A percentile compares a stretch with the other conserved stretches of the same genome.
Evolutionary conservation across 2,329 filamentous ascomycete genomes (phyloP).

Genomic region (Penicillium expansum): DNA sequence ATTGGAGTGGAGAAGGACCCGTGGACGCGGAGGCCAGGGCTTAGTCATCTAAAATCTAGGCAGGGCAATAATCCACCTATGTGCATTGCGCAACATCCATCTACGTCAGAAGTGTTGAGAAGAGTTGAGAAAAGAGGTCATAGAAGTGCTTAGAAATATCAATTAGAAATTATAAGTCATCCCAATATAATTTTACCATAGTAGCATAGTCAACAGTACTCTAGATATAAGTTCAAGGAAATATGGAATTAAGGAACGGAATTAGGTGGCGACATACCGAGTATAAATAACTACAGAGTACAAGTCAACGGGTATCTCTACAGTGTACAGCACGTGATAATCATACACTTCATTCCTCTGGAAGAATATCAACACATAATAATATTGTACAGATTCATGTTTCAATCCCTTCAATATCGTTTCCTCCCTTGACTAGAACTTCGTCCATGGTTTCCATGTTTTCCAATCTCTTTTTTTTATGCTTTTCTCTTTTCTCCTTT

Average conservation of each 20-base stretch:
- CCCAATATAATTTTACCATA: neutral
- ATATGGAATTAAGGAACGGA: neutral
- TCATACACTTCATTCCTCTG: neutral
- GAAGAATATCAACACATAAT: neutral
- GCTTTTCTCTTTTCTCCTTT: neutral
- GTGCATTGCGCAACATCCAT: neutral
- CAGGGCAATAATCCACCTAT: neutral
- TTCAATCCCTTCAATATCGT: neutral
- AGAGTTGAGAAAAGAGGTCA: neutral
- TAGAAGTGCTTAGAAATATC: neutral
- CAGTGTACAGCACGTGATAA: neutral
- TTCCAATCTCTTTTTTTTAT: neutral
- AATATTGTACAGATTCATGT: neutral
- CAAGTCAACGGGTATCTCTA: too few species aligned
- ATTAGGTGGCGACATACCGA: neutral
- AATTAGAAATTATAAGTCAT: neutral
- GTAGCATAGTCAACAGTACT: neutral
- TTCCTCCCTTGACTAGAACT: neutral
- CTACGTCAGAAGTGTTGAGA: neutral
- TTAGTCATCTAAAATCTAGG: constrained; percentile 21
- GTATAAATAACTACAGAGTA: neutral
- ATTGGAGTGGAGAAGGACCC: constrained; percentile 21
- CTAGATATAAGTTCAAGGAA: neutral
- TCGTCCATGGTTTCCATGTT: neutral
- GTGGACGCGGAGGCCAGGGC: constrained; percentile 15